These are phyloP conservation scores for Pseudonitzschia pungens DNA, from an alignment of 108 stramenopile genomes.

Conservation along the genomic window DNA sequence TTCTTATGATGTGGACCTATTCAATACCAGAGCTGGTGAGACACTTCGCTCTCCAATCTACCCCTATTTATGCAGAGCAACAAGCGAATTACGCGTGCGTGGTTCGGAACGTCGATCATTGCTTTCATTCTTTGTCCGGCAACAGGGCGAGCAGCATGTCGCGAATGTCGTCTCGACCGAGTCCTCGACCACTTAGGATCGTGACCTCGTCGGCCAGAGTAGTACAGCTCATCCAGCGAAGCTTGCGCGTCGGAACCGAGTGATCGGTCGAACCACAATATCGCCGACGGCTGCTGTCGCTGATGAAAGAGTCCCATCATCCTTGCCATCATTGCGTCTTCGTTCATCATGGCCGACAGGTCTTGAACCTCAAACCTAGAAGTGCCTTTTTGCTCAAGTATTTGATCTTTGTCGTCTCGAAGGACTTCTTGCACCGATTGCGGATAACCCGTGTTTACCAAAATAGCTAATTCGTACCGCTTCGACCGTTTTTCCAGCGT, in stretches of 20 bases:
- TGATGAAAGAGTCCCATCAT: constrained; percentile 13
- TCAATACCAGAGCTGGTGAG: too few species aligned
- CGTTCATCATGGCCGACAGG: neutral
- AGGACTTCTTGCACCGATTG: constrained; percentile 42
- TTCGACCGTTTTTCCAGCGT: constrained; percentile 18
- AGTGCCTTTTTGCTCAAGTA: constrained; percentile 48
- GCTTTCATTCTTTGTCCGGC: constrained; percentile 36
- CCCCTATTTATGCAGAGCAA: too few species aligned
- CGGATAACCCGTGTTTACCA: constrained; percentile 26
- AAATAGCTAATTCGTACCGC: constrained; percentile 29
- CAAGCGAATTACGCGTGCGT: too few species aligned
- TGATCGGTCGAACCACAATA: constrained; percentile 28
- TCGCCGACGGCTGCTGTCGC: constrained; percentile 9
- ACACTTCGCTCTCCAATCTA: too few species aligned
- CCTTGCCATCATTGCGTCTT: neutral
- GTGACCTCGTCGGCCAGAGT: constrained; percentile 48
- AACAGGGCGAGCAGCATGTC: constrained; percentile 66
- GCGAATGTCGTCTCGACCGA: constrained; percentile 64
- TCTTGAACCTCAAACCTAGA: constrained; percentile 7
- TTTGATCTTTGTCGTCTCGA: constrained; percentile 41
- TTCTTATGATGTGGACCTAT: too few species aligned
- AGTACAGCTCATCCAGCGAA: constrained; percentile 12
- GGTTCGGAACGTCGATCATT: too few species aligned
- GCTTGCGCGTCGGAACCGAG: neutral
- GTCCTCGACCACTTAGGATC: constrained; percentile 39